These are phyloP conservation scores for Candida tropicalis DNA, from an alignment of 1,139 yeast genomes.

Conservation along the genomic window DNA sequence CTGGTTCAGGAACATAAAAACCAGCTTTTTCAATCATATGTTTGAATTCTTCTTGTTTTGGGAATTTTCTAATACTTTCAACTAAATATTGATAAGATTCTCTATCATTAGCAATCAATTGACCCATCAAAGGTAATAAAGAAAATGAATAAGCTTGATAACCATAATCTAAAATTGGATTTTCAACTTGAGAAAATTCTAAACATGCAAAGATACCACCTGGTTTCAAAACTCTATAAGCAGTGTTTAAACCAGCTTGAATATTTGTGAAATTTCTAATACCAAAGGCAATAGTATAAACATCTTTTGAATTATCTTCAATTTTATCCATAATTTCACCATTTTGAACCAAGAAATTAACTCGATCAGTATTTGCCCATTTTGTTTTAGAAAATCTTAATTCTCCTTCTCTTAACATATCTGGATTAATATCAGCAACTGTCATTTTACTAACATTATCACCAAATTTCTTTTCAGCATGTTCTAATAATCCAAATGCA, in stretches of 20 bases:
- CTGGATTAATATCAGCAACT: slow-evolving; percentile 92
- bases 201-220: slow-evolving; percentile 98
- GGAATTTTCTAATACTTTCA: slow-evolving; percentile 90
- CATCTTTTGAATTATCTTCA: slow-evolving; percentile 86
- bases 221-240: slow-evolving; percentile 87
- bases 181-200: slow-evolving; percentile 91
- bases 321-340: slow-evolving; percentile 89
- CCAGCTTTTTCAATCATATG: slow-evolving; percentile 95
- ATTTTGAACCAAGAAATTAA: slow-evolving; percentile 83
- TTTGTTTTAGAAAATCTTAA: slow-evolving; percentile 60
- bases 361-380: slow-evolving; percentile 61
- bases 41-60: slow-evolving; percentile 88
- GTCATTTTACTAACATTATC: slow-evolving; percentile 83
- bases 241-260: slow-evolving; percentile 90
- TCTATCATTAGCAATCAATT: slow-evolving; percentile 89
- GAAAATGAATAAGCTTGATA: slow-evolving; percentile 91
- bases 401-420: slow-evolving; percentile 93
- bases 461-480: slow-evolving; percentile 77
- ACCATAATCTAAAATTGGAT: slow-evolving; percentile 68
- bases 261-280: slow-evolving; percentile 94
- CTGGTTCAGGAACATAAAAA: slow-evolving; percentile 80
- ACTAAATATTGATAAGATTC: slow-evolving; percentile 95
- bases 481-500: slow-evolving; percentile 92
- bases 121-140: slow-evolving; percentile 91
- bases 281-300: slow-evolving; percentile 96